Percentiles rank a stretch among this genome's conserved stretches.
Evolutionary conservation across 345 rosid species (phyloP).

Genomic region (Jatropha curcas): DNA sequence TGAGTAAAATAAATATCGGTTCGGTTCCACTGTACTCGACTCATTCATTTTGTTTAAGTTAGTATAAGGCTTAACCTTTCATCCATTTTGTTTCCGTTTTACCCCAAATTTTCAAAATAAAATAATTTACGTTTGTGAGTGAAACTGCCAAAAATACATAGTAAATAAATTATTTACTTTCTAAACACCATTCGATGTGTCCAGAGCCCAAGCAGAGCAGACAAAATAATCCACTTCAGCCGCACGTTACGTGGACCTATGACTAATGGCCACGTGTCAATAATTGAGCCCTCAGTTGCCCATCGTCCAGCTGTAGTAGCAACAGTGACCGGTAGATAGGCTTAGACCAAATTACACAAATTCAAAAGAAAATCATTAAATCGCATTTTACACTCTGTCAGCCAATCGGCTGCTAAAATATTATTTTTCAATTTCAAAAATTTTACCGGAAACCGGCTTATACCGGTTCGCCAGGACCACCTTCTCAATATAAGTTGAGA

Average conservation of each 20-base stretch:
- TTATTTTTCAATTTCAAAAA: background rate
- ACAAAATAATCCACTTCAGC: slow-evolving; percentile 14
- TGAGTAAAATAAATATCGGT: too few relatives aligned
- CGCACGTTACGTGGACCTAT: slow-evolving; percentile 18
- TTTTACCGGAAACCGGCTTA: slow-evolving; percentile 37
- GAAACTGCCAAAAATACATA: background rate
- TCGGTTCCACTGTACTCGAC: too few relatives aligned
- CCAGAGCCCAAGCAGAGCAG: slow-evolving; percentile 16
- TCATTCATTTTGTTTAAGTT: too few relatives aligned
- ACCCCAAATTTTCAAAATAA: too few relatives aligned
- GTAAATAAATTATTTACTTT: background rate
- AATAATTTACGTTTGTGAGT: background rate
- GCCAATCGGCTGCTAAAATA: slow-evolving; percentile 29
- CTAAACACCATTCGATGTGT: slow-evolving; percentile 13
- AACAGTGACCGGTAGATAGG: slow-evolving; percentile 2
- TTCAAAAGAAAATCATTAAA: background rate
- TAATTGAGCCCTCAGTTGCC: background rate
- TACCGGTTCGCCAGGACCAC: slow-evolving; percentile 20
- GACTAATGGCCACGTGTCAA: slow-evolving; percentile 20
- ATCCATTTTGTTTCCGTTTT: too few relatives aligned
- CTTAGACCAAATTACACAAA: background rate
- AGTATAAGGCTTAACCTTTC: too few relatives aligned
- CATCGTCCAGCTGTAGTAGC: slow-evolving; percentile 15
- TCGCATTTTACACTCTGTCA: slow-evolving; percentile 8
- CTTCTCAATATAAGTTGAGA: slow-evolving; percentile 36